Evolutionary conservation across 1,139 yeast genomes (phyloP), one percentile per base, ranked within the genome.

Genomic region (Suhomyces terraborum): DNA sequence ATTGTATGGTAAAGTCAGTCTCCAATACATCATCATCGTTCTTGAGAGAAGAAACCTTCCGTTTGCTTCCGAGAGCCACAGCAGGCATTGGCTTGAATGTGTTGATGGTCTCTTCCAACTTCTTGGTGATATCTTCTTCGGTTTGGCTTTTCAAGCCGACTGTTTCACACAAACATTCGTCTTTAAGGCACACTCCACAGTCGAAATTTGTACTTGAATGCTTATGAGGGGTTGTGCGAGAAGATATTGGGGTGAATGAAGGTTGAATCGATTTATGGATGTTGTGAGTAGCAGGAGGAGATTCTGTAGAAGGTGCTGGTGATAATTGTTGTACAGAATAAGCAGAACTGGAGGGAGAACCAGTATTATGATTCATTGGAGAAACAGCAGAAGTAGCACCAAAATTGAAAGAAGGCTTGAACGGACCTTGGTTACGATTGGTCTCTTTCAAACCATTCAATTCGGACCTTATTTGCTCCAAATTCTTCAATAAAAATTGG

Each of bases 161-260:
- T 2, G 73, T 64, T 42, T 78, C 89, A 59, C 91, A 84, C 9
- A 84, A 62, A 55, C 93, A 84, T 42, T 79, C 82, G 38, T 84
- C 91, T 56, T 82, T 82, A 35, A 72, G 61, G 56, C 93, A 84
- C 4, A 81, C 79, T 1, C 84, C 85, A 58, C 93, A 84, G 50
- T 75, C 80, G 44, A 67, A 69, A 43, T 57, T 55, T 19, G 38
- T 45, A 2, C 32, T 30, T 1, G 32, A n/a, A 3, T 12, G 16
- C n/a, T 40, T 35, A 16, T 40, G 43, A 12, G 56, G 48, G 1
- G 59, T 50, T 9, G 51, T 44, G 23, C 59, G 47, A 27, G 54
- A 43, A 8, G 64, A 53, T 6, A 47, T 37, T 2, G 63, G 61
- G 1, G 62, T 55, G 26, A 48, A 47, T 4, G 34, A 8, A 5